Base-by-base conservation (phyloP, 192 early-diverging fungal species). In the Backusella psychrophila region DNA sequence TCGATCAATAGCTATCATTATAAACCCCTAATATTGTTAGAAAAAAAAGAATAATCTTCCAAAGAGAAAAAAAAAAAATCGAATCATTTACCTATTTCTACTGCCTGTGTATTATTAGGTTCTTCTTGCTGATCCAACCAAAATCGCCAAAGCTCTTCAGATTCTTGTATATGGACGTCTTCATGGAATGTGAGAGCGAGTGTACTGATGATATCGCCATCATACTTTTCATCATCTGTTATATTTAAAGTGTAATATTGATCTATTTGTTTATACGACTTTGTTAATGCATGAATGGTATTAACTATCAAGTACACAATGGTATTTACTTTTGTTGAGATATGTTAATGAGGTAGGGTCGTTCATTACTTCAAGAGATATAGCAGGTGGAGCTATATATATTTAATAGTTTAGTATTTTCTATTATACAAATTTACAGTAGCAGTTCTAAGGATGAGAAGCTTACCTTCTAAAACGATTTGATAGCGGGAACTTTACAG, bases 201-300 rank as follows among this genome's bases (percentile, higher is more conserved):
- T 14, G 53, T 59, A 2, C 53, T 59, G 23, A 59, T 23, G 4
- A 59, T 59, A 23, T 59, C 53, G 6, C 53, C 53, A 59, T 59
- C 53, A 12, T 59, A 59, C 23, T 59, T 59, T 26, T 59, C 53
- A 59, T 26, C 8, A 59, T 59, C 53, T 11, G 53, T 9, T 59
- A 59, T 59, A 59, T 59, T 59, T 59, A 59, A 26, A 26, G 53
- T 59, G 23, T 59, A 59, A 23, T 59, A 59, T 59, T 59, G 53
- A 59, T 59, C 53, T 59, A 26, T 59, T 59, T 59, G 19, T 59
- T 23, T 11, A 59, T 21, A 21, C 21, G 53, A 26, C 1, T 23
- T 29, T 29, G 56, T 23, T 63, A n/a, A 63, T 63, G 11, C 3
- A 26, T 29, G 11, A 7, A 63, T 63, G 2, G 8, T 29, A 29